Evolutionary conservation across 139 green algal species (phyloP).

Genomic region (Astrephomene gubernaculifera): DNA sequence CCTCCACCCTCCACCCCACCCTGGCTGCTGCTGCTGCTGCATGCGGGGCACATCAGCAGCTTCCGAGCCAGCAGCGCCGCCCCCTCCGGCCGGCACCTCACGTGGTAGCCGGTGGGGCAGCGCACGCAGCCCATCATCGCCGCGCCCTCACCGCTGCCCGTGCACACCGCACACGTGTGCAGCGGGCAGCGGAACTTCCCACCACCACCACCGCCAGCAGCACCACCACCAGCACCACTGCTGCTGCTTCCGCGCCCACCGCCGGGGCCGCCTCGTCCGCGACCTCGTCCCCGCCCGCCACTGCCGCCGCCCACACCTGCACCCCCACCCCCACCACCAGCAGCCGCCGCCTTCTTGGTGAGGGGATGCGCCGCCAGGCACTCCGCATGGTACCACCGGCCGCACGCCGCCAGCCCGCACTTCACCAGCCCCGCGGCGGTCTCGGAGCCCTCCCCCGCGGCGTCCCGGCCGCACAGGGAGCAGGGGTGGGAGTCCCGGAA

Average conservation of each 20-base stretch:
- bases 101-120: slow-evolving; percentile 57
- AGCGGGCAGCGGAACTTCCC: slow-evolving; percentile 53
- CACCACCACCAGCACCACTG: slow-evolving; percentile 9
- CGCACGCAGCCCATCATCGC: slow-evolving; percentile 59
- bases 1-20: no score
- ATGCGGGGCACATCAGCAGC: slow-evolving; percentile 13
- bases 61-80: slow-evolving; percentile 20
- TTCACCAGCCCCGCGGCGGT: slow-evolving; percentile 39
- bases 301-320: background rate
- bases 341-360: background rate
- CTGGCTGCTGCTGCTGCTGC: slow-evolving; percentile 3
- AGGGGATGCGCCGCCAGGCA: slow-evolving; percentile 37
- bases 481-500: slow-evolving; percentile 45
- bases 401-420: slow-evolving; percentile 55
- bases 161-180: slow-evolving; percentile 61
- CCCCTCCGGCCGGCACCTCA: slow-evolving; percentile 31
- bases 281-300: background rate
- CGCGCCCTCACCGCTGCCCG: slow-evolving; percentile 51
- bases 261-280: background rate
- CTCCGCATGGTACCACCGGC: slow-evolving; percentile 49
- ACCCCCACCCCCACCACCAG: background rate
- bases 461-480: slow-evolving; percentile 31
- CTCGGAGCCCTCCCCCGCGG: background rate
- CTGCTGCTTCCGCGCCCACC: slow-evolving; percentile 1
- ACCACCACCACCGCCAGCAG: background rate